Evolutionary conservation across 306 rosid genomes (phyloP).

Genomic region (Begonia peltatifolia): DNA sequence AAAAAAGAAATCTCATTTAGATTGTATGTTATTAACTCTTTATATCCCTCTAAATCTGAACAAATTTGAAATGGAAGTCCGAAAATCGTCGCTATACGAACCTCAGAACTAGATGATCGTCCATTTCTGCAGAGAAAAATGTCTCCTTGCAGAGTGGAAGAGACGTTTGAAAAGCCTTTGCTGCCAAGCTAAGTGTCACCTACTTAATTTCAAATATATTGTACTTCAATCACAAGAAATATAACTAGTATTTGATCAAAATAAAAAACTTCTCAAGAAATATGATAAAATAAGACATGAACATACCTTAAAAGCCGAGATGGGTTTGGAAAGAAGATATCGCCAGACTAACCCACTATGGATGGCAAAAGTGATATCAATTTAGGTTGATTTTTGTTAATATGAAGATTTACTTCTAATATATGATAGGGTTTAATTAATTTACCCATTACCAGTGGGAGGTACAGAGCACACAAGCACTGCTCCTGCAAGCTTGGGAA

Average conservation of each 20-base stretch:
- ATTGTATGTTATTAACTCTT: not conserved
- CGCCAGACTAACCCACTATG: slow-evolving; percentile 75
- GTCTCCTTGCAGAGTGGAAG: slow-evolving; percentile 81
- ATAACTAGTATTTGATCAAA: not conserved
- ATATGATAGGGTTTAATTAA: not conserved
- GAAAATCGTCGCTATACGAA: slow-evolving; percentile 13
- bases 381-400: slow-evolving; percentile 1
- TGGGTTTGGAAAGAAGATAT: slow-evolving; percentile 66
- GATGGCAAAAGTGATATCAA: slow-evolving; percentile 15
- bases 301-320: slow-evolving; percentile 78
- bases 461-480: slow-evolving; percentile 81
- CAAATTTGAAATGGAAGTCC: not conserved
- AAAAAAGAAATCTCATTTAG: not conserved
- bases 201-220: slow-evolving; percentile 11
- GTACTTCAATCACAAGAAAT: not conserved
- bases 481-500: slow-evolving; percentile 53
- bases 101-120: slow-evolving; percentile 67
- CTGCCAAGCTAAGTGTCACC: slow-evolving; percentile 86
- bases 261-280: not conserved
- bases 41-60: not conserved
- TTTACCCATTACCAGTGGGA: slow-evolving; percentile 87
- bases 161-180: slow-evolving; percentile 74
- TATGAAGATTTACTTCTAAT: not conserved
- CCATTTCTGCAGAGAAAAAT: slow-evolving; percentile 66
- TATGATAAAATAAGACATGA: not conserved